Conservation (phyloP, 768 basidiomycete species). For the Sistotremastrum niveocremeum region DNA sequence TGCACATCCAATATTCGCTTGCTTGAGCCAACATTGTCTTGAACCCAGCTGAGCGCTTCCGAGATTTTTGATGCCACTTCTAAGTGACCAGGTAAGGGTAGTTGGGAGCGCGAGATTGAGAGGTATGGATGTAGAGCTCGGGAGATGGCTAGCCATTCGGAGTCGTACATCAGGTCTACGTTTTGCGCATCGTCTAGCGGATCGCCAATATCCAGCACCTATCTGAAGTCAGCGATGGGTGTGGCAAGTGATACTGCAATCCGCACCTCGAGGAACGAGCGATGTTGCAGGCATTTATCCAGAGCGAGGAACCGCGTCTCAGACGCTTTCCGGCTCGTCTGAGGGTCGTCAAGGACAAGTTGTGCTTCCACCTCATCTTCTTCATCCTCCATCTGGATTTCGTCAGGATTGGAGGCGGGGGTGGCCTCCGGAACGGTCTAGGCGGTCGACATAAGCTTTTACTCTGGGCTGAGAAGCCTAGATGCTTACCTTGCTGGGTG, state of each 20-base stretch:
- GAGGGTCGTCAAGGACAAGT: constrained; percentile 17
- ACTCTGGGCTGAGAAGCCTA: neutral
- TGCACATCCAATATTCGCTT: constrained; percentile 10
- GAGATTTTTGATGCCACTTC: constrained; percentile 34
- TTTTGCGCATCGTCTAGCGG: too few relatives aligned
- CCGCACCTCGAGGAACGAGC: constrained; percentile 69
- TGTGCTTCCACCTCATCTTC: constrained; percentile 28
- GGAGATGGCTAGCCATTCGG: constrained; percentile 88
- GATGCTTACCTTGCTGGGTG: neutral
- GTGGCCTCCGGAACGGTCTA: too few relatives aligned
- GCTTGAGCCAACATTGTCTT: constrained; percentile 32
- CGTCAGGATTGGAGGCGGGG: constrained; percentile 2
- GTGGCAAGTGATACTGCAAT: neutral
- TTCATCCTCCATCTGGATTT: constrained; percentile 19
- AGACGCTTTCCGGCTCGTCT: constrained; percentile 8
- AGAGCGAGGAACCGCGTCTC: constrained; percentile 77
- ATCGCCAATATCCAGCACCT: too few relatives aligned
- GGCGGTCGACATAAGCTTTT: too few relatives aligned
- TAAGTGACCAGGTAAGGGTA: constrained; percentile 44
- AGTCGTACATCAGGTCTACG: constrained; percentile 50
- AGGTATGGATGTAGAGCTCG: constrained; percentile 77
- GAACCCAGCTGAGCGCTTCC: constrained; percentile 55
- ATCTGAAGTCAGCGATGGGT: too few relatives aligned
- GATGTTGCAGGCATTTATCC: constrained; percentile 68
- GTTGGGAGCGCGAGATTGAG: constrained; percentile 36